Evolutionary conservation across 2,329 filamentous ascomycete species (phyloP).

Genomic region (Diaporthe sp.): DNA sequence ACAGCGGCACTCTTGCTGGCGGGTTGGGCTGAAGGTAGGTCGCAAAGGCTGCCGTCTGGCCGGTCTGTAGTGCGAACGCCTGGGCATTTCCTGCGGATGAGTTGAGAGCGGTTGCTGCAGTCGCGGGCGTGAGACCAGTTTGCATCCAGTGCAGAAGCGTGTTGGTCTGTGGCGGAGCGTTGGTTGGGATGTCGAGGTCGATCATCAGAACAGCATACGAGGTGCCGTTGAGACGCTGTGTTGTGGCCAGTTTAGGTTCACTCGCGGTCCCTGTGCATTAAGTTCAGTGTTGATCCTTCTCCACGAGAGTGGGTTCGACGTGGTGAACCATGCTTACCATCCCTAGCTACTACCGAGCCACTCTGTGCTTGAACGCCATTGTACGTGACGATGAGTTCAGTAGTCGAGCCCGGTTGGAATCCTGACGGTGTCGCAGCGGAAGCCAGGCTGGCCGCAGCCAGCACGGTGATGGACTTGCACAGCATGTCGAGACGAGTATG

Average conservation of each 20-base stretch:
- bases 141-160: conserved; percentile 60
- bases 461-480: conserved; percentile 47
- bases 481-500: conserved; percentile 46
- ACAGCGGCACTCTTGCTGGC: conserved; percentile 52
- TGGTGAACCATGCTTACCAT: conserved; percentile 46
- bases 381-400: conserved; percentile 55
- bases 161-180: conserved; percentile 49
- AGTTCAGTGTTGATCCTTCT: conserved; percentile 3
- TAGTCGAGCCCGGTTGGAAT: conserved; percentile 54
- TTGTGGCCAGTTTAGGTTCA: conserved; percentile 52
- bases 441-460: conserved; percentile 49
- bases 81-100: conserved; percentile 43
- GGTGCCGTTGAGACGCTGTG: conserved; percentile 52
- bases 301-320: neutral
- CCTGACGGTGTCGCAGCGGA: conserved; percentile 56
- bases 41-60: conserved; percentile 45
- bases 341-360: conserved; percentile 53
- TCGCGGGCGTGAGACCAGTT: conserved; percentile 50
- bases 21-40: conserved; percentile 54
- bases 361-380: conserved; percentile 51
- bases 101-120: conserved; percentile 44
- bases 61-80: conserved; percentile 49
- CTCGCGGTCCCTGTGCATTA: conserved; percentile 48
- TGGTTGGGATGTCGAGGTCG: conserved; percentile 62
- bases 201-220: conserved; percentile 58